Base-by-base conservation (phyloP, 225 moss, liverwort and hornwort genomes). In the Sphagnum contortum region DNA sequence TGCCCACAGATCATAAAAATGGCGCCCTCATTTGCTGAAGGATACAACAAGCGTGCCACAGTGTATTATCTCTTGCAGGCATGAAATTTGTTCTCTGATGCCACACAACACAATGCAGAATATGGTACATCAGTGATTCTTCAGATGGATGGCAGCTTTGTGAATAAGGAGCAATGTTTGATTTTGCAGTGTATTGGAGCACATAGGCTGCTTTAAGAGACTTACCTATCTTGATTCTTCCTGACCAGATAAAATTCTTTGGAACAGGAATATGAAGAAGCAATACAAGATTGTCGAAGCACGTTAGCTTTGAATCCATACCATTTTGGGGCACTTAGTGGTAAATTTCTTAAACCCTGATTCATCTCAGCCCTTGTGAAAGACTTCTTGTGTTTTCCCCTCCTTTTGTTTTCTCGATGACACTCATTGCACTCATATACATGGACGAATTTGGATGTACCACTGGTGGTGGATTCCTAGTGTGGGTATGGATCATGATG, bases 21-120 rank as follows among this genome's bases (percentile, higher is more conserved):
- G 62, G 75, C 71, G 63, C 84, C 84, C 14, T 73, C 77, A 56
- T 81, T 85, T 68, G 84, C 84, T 54, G 81, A 85, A 74, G 84
- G 84, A 5, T 81, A 81, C 62, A 85, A 85, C 66, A 85, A 85
- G 65, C 84, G 78, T 59, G 84, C 84, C 64, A 85, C 84, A 68
- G 84, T 81, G 48, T 72, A 85, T 66, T 81, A 85, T 67, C 71
- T 85, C 61, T 69, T 85, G 11, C 77, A 81, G 75, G 85, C 78
- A 71, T 49, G 66, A 29, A 29, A 29, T 29, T 29, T 29, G 29
- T 29, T 29, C 29, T 61, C 9, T 8, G n/a, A 14, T 57, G n/a
- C 57, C 14, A 61, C 47, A 29, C 44, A 9, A 61, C 8, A 61
- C 9, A 29, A 8, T 61, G 29, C 29, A 29, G 29, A 29, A 29